A percentile compares a stretch with the other conserved stretches of the same genome.
These are phyloP conservation scores for Prunus davidiana DNA, from an alignment of 306 rosid species.

Conservation along the genomic window DNA sequence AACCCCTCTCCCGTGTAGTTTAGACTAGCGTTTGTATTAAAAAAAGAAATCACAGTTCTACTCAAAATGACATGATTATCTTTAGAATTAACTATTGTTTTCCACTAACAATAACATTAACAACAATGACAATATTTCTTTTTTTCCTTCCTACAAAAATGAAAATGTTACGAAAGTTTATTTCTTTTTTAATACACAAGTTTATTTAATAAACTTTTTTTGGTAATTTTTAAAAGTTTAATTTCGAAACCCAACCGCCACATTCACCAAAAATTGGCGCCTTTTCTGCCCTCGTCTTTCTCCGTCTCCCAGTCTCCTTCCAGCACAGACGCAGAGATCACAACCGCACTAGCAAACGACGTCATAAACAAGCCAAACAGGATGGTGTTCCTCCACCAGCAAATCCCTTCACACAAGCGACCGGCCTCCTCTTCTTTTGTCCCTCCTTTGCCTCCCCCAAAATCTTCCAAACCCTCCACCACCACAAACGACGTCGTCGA, in stretches of 20 bases:
- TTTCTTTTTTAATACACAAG: no score
- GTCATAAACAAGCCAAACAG: not conserved
- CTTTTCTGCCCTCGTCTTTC: not conserved
- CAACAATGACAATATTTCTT: no score
- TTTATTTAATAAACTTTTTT: no score
- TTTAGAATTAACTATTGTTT: no score
- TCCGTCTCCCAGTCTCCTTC: not conserved
- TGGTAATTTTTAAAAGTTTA: not conserved
- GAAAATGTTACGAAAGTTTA: no score
- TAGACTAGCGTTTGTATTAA: no score
- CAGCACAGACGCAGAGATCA: not conserved
- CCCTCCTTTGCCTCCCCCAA: conserved; percentile 25
- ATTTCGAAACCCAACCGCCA: not conserved
- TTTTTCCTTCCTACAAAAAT: no score
- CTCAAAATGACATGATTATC: no score
- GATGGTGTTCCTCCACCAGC: conserved; percentile 36
- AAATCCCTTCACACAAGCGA: conserved; percentile 32
- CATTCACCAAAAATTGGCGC: conserved; percentile 12
- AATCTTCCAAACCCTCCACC: conserved; percentile 26
- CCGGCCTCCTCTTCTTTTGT: conserved; percentile 24
- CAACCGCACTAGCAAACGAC: not conserved
- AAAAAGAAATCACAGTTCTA: no score
- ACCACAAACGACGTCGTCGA: conserved; percentile 15
- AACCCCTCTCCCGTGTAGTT: no score
- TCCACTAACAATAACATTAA: no score